Evolutionary conservation across 2,329 filamentous ascomycete genomes (phyloP).

Genomic region (Xylaria arbuscula): DNA sequence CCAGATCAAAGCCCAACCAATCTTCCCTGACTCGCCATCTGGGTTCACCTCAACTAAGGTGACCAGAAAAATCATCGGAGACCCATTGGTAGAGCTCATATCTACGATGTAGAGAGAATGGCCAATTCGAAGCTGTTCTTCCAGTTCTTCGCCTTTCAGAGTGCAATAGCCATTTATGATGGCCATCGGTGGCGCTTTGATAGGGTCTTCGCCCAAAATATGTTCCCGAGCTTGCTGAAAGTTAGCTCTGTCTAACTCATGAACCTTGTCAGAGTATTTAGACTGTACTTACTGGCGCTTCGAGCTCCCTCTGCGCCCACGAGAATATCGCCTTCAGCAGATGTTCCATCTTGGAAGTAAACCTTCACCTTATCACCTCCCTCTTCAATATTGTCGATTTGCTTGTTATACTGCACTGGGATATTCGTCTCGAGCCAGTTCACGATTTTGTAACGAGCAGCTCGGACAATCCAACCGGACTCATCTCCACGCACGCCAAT

Average conservation of each 20-base stretch:
- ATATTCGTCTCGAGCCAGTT: slow-evolving; percentile 46
- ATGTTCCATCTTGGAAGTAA: slow-evolving; percentile 57
- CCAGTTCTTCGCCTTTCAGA: slow-evolving; percentile 45
- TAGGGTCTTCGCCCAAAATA: slow-evolving; percentile 47
- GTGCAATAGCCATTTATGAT: slow-evolving; percentile 47
- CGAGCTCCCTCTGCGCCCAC: slow-evolving; percentile 60
- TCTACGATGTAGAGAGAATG: slow-evolving; percentile 49
- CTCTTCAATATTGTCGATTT: slow-evolving; percentile 51
- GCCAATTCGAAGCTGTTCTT: slow-evolving; percentile 49
- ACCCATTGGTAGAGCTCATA: slow-evolving; percentile 36
- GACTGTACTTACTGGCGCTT: slow-evolving; percentile 50
- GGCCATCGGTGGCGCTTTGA: slow-evolving; percentile 45
- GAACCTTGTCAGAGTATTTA: neutral
- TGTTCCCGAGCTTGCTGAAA: slow-evolving; percentile 47
- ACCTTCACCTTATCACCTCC: slow-evolving; percentile 52
- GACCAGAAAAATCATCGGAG: slow-evolving; percentile 41
- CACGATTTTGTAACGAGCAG: slow-evolving; percentile 47
- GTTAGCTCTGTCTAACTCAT: slow-evolving; percentile 16
- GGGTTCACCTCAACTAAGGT: slow-evolving; percentile 40
- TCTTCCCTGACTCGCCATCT: slow-evolving; percentile 41
- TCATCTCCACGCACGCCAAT: slow-evolving; percentile 38
- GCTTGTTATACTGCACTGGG: slow-evolving; percentile 55
- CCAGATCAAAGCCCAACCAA: slow-evolving; percentile 44
- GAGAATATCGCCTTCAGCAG: slow-evolving; percentile 57
- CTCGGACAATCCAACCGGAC: slow-evolving; percentile 49